These are phyloP conservation scores for Leccinum pellstonianum DNA, from an alignment of 768 basidiomycete genomes.

Conservation along the genomic window DNA sequence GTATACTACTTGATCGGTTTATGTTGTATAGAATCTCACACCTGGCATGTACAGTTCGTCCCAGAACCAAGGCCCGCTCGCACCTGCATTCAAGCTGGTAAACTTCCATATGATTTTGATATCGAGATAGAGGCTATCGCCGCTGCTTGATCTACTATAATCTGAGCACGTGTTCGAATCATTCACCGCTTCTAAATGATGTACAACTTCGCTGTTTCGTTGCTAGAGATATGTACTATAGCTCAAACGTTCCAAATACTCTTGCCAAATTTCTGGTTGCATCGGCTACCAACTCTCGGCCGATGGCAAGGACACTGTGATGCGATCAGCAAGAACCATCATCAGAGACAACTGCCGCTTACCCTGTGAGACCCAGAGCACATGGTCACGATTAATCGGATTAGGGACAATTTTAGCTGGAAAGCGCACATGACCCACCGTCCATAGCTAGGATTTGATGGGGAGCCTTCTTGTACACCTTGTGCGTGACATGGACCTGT, in stretches of 20 bases:
- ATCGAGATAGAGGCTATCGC: conserved; percentile 75
- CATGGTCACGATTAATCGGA: not conserved
- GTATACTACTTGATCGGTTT: conserved; percentile 28
- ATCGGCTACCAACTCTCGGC: conserved; percentile 39
- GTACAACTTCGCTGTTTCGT: not conserved
- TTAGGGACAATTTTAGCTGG: not conserved
- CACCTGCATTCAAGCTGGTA: conserved; percentile 73
- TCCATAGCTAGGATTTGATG: conserved; percentile 79
- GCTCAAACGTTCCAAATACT: conserved; percentile 27
- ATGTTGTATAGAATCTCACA: not conserved
- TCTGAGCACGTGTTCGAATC: not conserved
- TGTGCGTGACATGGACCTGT: conserved; percentile 49
- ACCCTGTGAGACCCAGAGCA: conserved; percentile 21
- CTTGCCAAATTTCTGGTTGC: conserved; percentile 35
- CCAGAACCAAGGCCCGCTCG: conserved; percentile 67
- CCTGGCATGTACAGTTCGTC: conserved; percentile 34
- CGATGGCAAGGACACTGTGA: conserved; percentile 37
- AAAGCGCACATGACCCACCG: conserved; percentile 39
- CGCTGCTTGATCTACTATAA: conserved; percentile 22
- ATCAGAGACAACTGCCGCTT: conserved; percentile 3
- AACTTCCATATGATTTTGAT: conserved; percentile 66
- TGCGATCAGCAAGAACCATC: conserved; percentile 10
- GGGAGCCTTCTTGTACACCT: conserved; percentile 61
- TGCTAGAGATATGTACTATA: not conserved
- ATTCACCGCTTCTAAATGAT: not conserved